Percentiles rank a stretch among this genome's conserved stretches.
These are phyloP conservation scores for Microdochium paspali DNA, from an alignment of 2,329 filamentous ascomycete species.

Conservation along the genomic window DNA sequence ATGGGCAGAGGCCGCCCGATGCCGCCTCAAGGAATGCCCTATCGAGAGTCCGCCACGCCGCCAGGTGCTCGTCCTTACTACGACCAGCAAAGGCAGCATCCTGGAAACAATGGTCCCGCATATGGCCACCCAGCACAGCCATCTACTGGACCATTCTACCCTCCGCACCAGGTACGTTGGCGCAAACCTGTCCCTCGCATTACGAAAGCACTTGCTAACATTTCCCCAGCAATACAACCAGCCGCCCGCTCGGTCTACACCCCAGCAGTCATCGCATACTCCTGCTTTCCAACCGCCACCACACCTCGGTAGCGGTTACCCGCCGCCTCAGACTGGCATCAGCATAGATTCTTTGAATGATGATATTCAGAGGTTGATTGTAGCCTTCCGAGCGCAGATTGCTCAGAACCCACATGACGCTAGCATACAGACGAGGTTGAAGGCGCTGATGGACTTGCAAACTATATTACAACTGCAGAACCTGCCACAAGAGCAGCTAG, in stretches of 20 bases:
- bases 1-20: constrained; percentile 39
- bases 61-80: constrained; percentile 36
- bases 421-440: constrained; percentile 68
- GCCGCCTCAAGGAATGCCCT: constrained; percentile 45
- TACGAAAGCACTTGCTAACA: constrained; percentile 5
- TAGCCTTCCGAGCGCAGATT: constrained; percentile 63
- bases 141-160: constrained; percentile 12
- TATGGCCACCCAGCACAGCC: constrained; percentile 13
- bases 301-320: constrained; percentile 23
- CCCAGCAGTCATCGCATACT: constrained; percentile 13
- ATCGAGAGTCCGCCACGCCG: constrained; percentile 67
- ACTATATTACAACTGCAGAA: constrained; percentile 68
- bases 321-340: constrained; percentile 34
- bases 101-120: constrained; percentile 21
- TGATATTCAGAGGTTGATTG: constrained; percentile 74
- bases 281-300: constrained; percentile 30
- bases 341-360: constrained; percentile 68
- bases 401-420: constrained; percentile 67
- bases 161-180: constrained; percentile 21
- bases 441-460: constrained; percentile 79
- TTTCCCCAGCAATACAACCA: constrained; percentile 3
- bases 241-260: constrained; percentile 25
- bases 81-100: constrained; percentile 12
- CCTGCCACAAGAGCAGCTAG: constrained; percentile 71
- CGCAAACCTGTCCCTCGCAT: background rate